Evolutionary conservation across 768 basidiomycete genomes (phyloP).

Genomic region (Postia placenta): DNA sequence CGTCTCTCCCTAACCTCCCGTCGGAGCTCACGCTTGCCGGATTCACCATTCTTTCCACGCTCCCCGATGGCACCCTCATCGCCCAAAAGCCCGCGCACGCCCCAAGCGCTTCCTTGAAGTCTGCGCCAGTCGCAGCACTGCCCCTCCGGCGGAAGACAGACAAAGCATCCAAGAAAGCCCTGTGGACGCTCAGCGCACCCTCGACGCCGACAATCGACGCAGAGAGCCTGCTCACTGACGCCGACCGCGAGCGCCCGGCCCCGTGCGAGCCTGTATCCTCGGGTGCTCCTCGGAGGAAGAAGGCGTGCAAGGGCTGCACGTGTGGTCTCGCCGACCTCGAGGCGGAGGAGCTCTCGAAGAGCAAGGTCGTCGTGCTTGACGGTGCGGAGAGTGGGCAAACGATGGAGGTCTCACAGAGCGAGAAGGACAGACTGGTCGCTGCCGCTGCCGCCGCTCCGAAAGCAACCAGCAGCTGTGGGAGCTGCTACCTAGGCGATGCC

Average conservation of each 20-base stretch:
- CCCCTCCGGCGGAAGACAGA: constrained; percentile 49
- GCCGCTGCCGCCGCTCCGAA: constrained; percentile 73
- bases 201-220: constrained; percentile 74
- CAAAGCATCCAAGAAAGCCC: constrained; percentile 75
- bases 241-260: constrained; percentile 75
- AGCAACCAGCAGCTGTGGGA: constrained; percentile 95
- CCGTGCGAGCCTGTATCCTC: constrained; percentile 61
- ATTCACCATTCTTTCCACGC: constrained; percentile 49
- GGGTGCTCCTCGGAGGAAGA: constrained; percentile 62
- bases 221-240: constrained; percentile 75
- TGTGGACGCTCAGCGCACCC: constrained; percentile 78
- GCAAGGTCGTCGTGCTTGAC: constrained; percentile 65
- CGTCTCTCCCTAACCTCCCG: constrained; percentile 37
- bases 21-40: constrained; percentile 61
- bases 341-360: constrained; percentile 62
- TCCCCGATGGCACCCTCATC: constrained; percentile 40
- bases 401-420: constrained; percentile 48
- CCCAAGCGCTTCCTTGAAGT: constrained; percentile 38
- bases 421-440: constrained; percentile 56
- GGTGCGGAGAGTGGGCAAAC: constrained; percentile 55
- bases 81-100: constrained; percentile 65
- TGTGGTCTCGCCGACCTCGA: constrained; percentile 96
- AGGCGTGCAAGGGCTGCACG: constrained; percentile 93
- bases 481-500: constrained; percentile 95
- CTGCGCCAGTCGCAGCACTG: constrained; percentile 26